Conservation (phyloP, 495 filamentous ascomycete species). For the Xylaria longipes region DNA sequence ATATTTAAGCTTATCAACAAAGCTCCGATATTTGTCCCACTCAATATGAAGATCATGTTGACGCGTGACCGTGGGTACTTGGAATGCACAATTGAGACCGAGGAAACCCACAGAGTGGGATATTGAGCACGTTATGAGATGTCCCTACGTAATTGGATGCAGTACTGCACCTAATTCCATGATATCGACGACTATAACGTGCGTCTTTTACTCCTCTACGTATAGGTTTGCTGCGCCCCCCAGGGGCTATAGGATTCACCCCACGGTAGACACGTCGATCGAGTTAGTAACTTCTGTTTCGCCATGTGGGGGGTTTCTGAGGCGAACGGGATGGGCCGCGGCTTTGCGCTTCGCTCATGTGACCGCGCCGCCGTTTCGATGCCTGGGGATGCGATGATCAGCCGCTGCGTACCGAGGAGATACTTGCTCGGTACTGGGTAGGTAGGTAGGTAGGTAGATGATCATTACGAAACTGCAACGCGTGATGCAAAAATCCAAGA, state of each 20-base stretch:
- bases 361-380: conserved; percentile 13
- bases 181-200: neutral
- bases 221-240: neutral
- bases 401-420: neutral
- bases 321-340: conserved; percentile 12
- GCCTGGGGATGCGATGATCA: neutral
- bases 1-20: conserved; percentile 17
- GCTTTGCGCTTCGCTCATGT: conserved; percentile 19
- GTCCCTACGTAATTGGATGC: conserved; percentile 9
- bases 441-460: too few relatives aligned
- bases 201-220: conserved; percentile 1
- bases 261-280: conserved; percentile 3
- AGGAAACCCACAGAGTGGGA: neutral
- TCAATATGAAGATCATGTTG: conserved; percentile 5
- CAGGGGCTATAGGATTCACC: neutral
- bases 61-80: neutral
- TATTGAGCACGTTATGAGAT: conserved; percentile 18
- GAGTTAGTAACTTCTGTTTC: neutral
- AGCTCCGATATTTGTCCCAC: conserved; percentile 1
- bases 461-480: neutral
- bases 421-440: neutral
- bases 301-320: conserved; percentile 6
- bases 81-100: neutral
- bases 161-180: neutral
- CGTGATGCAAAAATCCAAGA: neutral